Evolutionary conservation across 305 asterid species (phyloP).

Genomic region (Fraxinus greggii): DNA sequence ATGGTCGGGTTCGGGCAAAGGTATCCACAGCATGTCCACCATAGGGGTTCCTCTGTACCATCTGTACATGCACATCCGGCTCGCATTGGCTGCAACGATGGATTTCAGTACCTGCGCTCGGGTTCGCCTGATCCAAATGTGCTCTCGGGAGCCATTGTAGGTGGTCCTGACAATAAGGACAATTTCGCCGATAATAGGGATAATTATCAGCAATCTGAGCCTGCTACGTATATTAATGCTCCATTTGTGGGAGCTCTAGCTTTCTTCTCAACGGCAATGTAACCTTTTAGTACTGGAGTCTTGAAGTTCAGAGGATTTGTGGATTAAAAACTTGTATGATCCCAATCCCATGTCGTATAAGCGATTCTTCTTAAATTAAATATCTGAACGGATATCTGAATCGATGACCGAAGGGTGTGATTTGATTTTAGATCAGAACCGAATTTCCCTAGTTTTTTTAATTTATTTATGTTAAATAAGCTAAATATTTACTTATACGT

Average conservation of each 20-base stretch:
- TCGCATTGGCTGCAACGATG: slow-evolving; percentile 49
- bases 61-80: slow-evolving; percentile 44
- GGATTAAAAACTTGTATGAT: neutral
- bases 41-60: slow-evolving; percentile 81
- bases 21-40: slow-evolving; percentile 69
- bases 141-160: slow-evolving; percentile 63
- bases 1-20: slow-evolving; percentile 79
- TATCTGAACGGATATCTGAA: too few relatives aligned
- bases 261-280: slow-evolving; percentile 42
- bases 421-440: too few relatives aligned
- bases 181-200: slow-evolving; percentile 56
- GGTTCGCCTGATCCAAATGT: slow-evolving; percentile 60
- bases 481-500: neutral
- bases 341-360: neutral
- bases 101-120: slow-evolving; percentile 48
- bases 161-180: slow-evolving; percentile 70
- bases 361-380: too few relatives aligned
- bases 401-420: too few relatives aligned
- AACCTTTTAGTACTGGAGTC: neutral
- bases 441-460: too few relatives aligned
- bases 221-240: slow-evolving; percentile 77
- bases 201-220: slow-evolving; percentile 72
- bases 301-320: neutral
- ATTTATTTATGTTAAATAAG: too few relatives aligned
- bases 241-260: slow-evolving; percentile 74